Evolutionary conservation across 129 eudicot genomes (phyloP).

Genomic region (Scalesia atractyloides): DNA sequence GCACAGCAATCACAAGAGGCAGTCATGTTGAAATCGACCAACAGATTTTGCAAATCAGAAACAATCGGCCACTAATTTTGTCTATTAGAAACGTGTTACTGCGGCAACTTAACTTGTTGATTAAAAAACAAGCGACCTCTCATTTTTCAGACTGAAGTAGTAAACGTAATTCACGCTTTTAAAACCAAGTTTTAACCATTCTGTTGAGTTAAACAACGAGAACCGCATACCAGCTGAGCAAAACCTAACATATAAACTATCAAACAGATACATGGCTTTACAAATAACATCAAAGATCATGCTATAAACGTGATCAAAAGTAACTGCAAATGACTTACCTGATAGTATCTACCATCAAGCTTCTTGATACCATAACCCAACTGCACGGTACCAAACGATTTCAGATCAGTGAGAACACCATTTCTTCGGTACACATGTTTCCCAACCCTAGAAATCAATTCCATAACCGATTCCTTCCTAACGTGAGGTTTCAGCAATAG

Average conservation of each 20-base stretch:
- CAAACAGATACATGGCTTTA: not conserved
- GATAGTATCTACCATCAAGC: conserved; percentile 79
- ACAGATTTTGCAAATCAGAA: too few species aligned
- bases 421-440: conserved; percentile 68
- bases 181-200: too few species aligned
- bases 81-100: too few species aligned
- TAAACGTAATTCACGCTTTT: too few species aligned
- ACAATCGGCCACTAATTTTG: too few species aligned
- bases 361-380: conserved; percentile 88
- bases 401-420: conserved; percentile 74
- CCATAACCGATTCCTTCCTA: conserved; percentile 42
- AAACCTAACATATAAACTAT: not conserved
- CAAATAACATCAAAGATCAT: not conserved
- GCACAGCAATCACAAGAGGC: too few species aligned
- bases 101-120: too few species aligned
- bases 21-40: not conserved
- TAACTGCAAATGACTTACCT: conserved; percentile 38
- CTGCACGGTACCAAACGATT: conserved; percentile 58
- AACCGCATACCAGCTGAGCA: not conserved
- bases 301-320: not conserved
- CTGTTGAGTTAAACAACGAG: too few species aligned
- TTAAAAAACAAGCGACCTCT: too few species aligned
- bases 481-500: conserved; percentile 67
- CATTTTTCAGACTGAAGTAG: too few species aligned
- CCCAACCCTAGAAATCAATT: conserved; percentile 65